Conservation (phyloP, 495 filamentous ascomycete species). For the Penicillium pulvis region DNA sequence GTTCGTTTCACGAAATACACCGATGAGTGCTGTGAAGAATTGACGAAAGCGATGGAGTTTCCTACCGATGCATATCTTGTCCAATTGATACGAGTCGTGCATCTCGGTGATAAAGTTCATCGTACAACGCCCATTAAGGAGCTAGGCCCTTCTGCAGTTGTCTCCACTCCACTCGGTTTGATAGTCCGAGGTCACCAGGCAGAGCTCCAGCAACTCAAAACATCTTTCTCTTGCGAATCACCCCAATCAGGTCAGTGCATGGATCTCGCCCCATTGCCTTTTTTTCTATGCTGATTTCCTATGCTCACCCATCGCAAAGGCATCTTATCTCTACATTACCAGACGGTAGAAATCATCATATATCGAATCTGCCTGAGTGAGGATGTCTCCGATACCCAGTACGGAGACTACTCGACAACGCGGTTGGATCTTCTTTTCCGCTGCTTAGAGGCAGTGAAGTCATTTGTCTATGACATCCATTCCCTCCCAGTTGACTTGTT, state of each 20-base stretch:
- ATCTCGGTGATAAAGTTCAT: slow-evolving; percentile 24
- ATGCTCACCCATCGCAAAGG: not conserved
- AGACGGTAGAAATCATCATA: slow-evolving; percentile 30
- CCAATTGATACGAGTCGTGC: slow-evolving; percentile 27
- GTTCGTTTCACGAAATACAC: slow-evolving; percentile 34
- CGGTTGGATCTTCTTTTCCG: slow-evolving; percentile 28
- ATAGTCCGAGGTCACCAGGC: slow-evolving; percentile 24
- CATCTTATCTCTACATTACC: slow-evolving; percentile 19
- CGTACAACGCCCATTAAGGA: slow-evolving; percentile 13
- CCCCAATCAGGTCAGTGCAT: slow-evolving; percentile 20
- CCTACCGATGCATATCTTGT: slow-evolving; percentile 29
- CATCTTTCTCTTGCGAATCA: slow-evolving; percentile 14
- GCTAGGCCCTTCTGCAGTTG: not conserved
- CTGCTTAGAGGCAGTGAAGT: slow-evolving; percentile 31
- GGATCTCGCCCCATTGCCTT: not conserved
- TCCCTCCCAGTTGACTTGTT: slow-evolving; percentile 23
- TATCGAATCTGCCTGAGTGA: slow-evolving; percentile 24
- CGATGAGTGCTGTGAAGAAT: slow-evolving; percentile 24
- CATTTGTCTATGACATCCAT: slow-evolving; percentile 30
- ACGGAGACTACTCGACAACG: slow-evolving; percentile 14
- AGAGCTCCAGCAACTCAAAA: slow-evolving; percentile 19
- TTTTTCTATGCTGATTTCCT: not conserved
- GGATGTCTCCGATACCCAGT: slow-evolving; percentile 15
- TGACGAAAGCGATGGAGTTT: slow-evolving; percentile 18
- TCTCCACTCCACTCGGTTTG: slow-evolving; percentile 19